Percentiles rank a stretch among this genome's conserved stretches.
Conservation (phyloP, 768 basidiomycete species). For the Sutorius australiensis region DNA sequence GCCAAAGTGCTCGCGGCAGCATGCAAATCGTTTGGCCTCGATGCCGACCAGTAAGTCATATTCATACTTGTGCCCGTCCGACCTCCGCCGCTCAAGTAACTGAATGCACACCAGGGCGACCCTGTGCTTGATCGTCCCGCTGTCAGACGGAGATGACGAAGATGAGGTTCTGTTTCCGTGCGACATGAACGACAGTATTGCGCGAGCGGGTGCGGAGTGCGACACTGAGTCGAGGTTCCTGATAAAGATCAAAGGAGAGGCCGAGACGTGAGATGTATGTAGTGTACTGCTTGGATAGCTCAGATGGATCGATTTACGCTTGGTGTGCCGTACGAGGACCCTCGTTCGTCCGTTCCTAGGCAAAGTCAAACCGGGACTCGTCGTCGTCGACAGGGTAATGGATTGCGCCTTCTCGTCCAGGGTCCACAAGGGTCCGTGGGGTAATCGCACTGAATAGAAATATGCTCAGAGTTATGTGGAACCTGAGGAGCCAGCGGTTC, state of each 20-base stretch:
- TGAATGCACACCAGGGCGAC: slow-evolving; percentile 13
- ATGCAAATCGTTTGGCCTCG: slow-evolving; percentile 30
- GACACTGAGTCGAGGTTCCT: slow-evolving; percentile 22
- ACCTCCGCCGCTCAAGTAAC: background rate
- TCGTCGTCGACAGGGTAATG: background rate
- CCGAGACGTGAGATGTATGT: slow-evolving; percentile 14
- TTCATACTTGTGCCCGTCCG: background rate
- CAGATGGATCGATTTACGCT: background rate
- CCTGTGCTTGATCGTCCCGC: slow-evolving; percentile 24
- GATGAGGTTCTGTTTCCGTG: slow-evolving; percentile 28
- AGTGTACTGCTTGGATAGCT: background rate
- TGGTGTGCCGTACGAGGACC: background rate
- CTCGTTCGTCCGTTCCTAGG: background rate
- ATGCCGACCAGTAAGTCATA: slow-evolving; percentile 17
- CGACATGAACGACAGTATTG: slow-evolving; percentile 25
- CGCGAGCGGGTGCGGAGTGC: slow-evolving; percentile 25
- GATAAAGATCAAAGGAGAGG: slow-evolving; percentile 21
- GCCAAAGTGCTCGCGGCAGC: slow-evolving; percentile 23
- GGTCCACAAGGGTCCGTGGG: background rate
- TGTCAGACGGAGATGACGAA: slow-evolving; percentile 16
- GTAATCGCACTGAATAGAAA: background rate
- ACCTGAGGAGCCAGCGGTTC: no score
- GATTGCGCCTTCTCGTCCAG: background rate
- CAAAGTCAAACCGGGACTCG: background rate
- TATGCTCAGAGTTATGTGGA: no score